phyloP scores from a whole-genome alignment of 1,284 basidiomycete species.

The Microbotryum violaceum region DNA sequence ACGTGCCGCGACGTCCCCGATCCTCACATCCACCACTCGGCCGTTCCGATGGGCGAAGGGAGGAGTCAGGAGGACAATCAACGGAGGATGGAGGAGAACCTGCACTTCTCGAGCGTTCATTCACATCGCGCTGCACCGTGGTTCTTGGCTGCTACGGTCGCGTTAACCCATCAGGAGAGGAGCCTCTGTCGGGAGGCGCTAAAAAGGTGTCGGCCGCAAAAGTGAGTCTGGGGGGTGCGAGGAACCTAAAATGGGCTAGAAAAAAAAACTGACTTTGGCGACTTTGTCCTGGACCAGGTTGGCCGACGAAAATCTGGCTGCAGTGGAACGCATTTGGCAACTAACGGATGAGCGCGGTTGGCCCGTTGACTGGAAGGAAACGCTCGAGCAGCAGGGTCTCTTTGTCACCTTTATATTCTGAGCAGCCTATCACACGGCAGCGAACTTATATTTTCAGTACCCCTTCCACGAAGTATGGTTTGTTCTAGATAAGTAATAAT shows the following conservation, averaged over 20 bases:
- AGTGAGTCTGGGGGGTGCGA: background rate
- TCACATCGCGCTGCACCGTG: conserved; percentile 21
- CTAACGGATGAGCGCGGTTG: conserved; percentile 19
- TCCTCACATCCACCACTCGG: background rate
- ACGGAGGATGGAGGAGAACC: conserved; percentile 2
- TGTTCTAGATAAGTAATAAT: too few relatives aligned
- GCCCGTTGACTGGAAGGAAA: conserved; percentile 21
- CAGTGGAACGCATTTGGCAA: conserved; percentile 22
- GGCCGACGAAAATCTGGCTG: conserved; percentile 4
- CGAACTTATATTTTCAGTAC: too few relatives aligned
- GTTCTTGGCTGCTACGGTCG: conserved; percentile 27
- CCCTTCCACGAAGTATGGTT: too few relatives aligned
- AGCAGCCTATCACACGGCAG: too few relatives aligned
- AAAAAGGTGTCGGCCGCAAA: background rate
- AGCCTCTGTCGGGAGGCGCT: conserved; percentile 10
- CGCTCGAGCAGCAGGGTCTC: conserved; percentile 17
- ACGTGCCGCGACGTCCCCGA: background rate
- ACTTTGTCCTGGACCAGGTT: background rate
- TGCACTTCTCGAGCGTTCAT: conserved; percentile 10
- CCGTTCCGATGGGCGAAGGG: background rate
- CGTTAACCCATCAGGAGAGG: conserved; percentile 8
- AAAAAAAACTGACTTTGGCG: background rate
- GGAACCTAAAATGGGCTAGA: background rate
- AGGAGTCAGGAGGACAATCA: background rate
- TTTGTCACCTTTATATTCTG: conserved; percentile 21